These are phyloP conservation scores for Xylaria sp. DNA, from an alignment of 495 filamentous ascomycete genomes.

Conservation along the genomic window DNA sequence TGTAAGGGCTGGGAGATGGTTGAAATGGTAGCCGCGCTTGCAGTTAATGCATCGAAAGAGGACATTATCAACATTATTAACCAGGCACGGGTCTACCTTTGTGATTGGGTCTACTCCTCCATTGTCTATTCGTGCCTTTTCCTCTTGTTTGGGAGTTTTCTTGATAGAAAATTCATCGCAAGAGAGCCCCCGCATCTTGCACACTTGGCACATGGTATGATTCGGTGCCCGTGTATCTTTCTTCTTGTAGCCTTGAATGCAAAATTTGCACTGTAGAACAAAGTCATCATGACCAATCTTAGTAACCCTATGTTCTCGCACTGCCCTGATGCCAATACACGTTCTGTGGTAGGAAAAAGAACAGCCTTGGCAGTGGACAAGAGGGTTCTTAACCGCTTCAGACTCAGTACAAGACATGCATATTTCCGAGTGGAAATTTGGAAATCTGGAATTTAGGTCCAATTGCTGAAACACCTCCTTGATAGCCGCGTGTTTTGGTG, in stretches of 20 bases:
- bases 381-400: slow-evolving; percentile 61
- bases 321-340: slow-evolving; percentile 77
- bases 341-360: slow-evolving; percentile 78
- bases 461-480: slow-evolving; percentile 72
- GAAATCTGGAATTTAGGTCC: slow-evolving; percentile 63
- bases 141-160: slow-evolving; percentile 78
- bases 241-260: slow-evolving; percentile 68
- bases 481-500: slow-evolving; percentile 64
- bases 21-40: slow-evolving; percentile 79
- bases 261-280: slow-evolving; percentile 89
- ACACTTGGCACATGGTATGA: slow-evolving; percentile 72
- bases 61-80: slow-evolving; percentile 78
- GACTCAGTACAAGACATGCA: slow-evolving; percentile 73
- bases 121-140: slow-evolving; percentile 78
- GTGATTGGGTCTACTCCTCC: slow-evolving; percentile 78
- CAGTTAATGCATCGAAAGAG: slow-evolving; percentile 84
- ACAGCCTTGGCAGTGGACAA: slow-evolving; percentile 93
- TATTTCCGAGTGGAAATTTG: slow-evolving; percentile 65
- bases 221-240: slow-evolving; percentile 74
- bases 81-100: slow-evolving; percentile 60
- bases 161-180: slow-evolving; percentile 72
- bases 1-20: slow-evolving; percentile 70
- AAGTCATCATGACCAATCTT: slow-evolving; percentile 80
- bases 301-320: slow-evolving; percentile 90
- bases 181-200: slow-evolving; percentile 65